Evolutionary conservation across 2,329 filamentous ascomycete species (phyloP).

Genomic region (Penicillium sclerotigenum): DNA sequence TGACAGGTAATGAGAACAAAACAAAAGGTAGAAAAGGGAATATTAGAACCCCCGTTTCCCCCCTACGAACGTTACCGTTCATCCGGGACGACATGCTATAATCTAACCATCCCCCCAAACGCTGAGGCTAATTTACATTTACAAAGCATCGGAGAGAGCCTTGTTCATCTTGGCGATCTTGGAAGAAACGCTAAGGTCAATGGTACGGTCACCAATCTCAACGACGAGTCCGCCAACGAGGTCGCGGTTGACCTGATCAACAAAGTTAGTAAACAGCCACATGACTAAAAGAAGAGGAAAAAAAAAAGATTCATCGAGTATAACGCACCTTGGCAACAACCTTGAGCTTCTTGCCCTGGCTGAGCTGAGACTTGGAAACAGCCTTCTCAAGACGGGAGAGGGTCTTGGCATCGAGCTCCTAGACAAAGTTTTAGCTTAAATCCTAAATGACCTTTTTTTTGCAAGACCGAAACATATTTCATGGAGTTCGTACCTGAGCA

Average conservation of each 20-base stretch:
- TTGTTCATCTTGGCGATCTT: conserved; percentile 99
- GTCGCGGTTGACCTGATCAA: conserved; percentile 77
- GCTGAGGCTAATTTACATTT: conserved; percentile 53
- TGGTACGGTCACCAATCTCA: conserved; percentile 95
- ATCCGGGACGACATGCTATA: conserved; percentile 26
- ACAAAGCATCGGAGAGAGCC: conserved; percentile 93
- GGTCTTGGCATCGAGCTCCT: conserved; percentile 85
- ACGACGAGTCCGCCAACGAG: conserved; percentile 92
- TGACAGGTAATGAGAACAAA: conserved; percentile 28
- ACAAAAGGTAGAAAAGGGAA: conserved; percentile 13
- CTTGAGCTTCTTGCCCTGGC: conserved; percentile 96
- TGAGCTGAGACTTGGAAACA: conserved; percentile 83
- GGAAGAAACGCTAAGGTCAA: conserved; percentile 91
- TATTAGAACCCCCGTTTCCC: conserved; percentile 3
- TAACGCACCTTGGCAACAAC: conserved; percentile 76
- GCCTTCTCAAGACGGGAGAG: conserved; percentile 81
- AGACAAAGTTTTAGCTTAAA: neutral
- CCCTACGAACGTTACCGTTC: conserved; percentile 26
- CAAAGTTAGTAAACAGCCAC: neutral
- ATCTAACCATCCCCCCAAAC: conserved; percentile 22
- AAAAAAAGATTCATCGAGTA: neutral
- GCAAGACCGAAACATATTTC: neutral
- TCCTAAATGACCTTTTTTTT: neutral
- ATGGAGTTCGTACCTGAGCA: conserved; percentile 66
- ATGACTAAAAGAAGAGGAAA: no score